Conservation (phyloP, 2,329 filamentous ascomycete genomes). For the Penicillium glabrum region DNA sequence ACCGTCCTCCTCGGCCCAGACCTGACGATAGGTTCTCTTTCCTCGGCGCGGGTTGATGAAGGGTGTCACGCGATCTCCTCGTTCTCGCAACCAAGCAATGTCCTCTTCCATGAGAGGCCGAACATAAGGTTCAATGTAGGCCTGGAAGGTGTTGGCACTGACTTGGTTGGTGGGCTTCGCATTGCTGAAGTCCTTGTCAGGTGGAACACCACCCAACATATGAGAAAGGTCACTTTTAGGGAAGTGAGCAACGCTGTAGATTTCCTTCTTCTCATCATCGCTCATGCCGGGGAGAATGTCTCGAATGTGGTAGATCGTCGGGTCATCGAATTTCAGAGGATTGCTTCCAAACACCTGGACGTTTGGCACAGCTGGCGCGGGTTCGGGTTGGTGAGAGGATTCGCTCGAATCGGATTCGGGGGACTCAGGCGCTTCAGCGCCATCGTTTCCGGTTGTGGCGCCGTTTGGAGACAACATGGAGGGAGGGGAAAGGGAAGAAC, state of each 20-base stretch:
- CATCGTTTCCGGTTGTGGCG: slow-evolving; percentile 53
- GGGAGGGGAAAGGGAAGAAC: slow-evolving; percentile 42
- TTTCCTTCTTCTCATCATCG: slow-evolving; percentile 80
- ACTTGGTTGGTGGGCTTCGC: slow-evolving; percentile 94
- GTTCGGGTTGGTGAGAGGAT: slow-evolving; percentile 59
- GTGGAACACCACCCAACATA: slow-evolving; percentile 82
- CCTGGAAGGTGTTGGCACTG: slow-evolving; percentile 87
- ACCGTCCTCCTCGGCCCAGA: slow-evolving; percentile 94
- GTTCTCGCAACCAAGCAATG: slow-evolving; percentile 85
- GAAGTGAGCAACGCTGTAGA: slow-evolving; percentile 84
- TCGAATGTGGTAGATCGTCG: slow-evolving; percentile 91
- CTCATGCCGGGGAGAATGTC: slow-evolving; percentile 72
- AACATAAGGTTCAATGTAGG: slow-evolving; percentile 89
- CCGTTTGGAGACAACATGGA: slow-evolving; percentile 44
- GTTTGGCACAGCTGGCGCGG: slow-evolving; percentile 64
- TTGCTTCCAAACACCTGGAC: slow-evolving; percentile 90
- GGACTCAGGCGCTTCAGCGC: slow-evolving; percentile 60
- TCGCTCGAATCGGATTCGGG: slow-evolving; percentile 62
- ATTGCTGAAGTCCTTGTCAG: slow-evolving; percentile 93
- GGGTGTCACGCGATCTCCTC: slow-evolving; percentile 77
- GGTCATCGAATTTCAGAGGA: slow-evolving; percentile 85
- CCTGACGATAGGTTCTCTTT: slow-evolving; percentile 79
- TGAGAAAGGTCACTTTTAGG: slow-evolving; percentile 78
- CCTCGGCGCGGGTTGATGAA: slow-evolving; percentile 86
- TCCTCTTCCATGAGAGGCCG: slow-evolving; percentile 89